phyloP scores from a whole-genome alignment of 192 early-diverging fungal species.

The Backusella mclennaniae region DNA sequence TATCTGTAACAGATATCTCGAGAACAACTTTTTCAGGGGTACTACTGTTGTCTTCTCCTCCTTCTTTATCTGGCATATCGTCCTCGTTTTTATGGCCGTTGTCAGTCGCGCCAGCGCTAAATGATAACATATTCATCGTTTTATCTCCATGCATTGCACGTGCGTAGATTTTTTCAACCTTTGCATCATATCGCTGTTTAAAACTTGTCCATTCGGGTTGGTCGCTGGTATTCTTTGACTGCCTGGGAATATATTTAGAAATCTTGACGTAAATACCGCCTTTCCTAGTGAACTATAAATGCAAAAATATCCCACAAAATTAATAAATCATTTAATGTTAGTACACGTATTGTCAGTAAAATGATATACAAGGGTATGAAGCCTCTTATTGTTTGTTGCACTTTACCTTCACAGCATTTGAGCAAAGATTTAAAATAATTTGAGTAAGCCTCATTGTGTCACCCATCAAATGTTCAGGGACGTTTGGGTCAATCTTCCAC shows the following conservation, averaged over 20 bases:
- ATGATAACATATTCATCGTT: not conserved
- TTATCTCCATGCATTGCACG: conserved; percentile 19
- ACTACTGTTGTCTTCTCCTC: not conserved
- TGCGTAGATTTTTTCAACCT: conserved; percentile 32
- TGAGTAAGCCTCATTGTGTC: conserved; percentile 52
- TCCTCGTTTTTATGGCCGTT: not conserved
- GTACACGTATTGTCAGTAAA: not conserved
- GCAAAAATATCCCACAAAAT: not conserved
- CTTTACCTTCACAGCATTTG: conserved; percentile 53
- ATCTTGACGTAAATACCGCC: conserved; percentile 34
- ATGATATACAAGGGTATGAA: not conserved
- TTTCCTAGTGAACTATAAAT: conserved; percentile 35
- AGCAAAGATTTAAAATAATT: conserved; percentile 52
- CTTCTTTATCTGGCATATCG: conserved; percentile 11
- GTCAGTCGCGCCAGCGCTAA: conserved; percentile 16
- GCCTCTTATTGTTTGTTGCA: not conserved
- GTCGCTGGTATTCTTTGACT: not conserved
- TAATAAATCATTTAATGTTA: not conserved
- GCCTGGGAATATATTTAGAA: conserved; percentile 25
- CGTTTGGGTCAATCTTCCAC: conserved; percentile 49
- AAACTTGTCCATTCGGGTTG: conserved; percentile 6
- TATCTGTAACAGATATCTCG: conserved; percentile 53
- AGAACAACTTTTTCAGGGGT: conserved; percentile 21
- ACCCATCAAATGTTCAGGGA: conserved; percentile 51
- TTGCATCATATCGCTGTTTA: conserved; percentile 39